A percentile compares a stretch with the other conserved stretches of the same genome.
Evolutionary conservation across 2,329 filamentous ascomycete species (phyloP).

Genomic region (Leptoxyphium fumago): DNA sequence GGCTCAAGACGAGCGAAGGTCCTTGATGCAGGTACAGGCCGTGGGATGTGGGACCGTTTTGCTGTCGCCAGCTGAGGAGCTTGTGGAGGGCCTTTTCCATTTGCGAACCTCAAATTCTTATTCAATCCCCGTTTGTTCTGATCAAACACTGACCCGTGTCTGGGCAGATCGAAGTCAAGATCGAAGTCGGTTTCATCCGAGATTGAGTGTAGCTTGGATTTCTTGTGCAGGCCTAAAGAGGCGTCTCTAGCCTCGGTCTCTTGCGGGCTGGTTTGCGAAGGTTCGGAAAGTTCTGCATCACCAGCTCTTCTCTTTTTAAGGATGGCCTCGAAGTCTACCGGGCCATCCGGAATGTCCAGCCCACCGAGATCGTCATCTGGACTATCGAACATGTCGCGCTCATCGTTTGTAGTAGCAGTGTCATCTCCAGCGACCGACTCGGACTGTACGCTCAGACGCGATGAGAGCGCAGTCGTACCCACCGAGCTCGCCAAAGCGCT

Average conservation of each 20-base stretch:
- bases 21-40: constrained; percentile 45
- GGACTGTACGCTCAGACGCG: constrained; percentile 65
- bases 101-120: constrained; percentile 65
- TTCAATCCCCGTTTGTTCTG: constrained; percentile 71
- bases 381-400: constrained; percentile 43
- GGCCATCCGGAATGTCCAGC: constrained; percentile 70
- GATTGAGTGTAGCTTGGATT: constrained; percentile 14
- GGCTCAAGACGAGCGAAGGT: constrained; percentile 62
- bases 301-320: constrained; percentile 54
- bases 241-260: constrained; percentile 18
- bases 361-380: constrained; percentile 87
- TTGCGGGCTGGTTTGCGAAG: constrained; percentile 12
- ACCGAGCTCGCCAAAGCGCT: constrained; percentile 40
- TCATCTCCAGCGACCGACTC: constrained; percentile 66
- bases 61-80: constrained; percentile 30
- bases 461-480: constrained; percentile 63
- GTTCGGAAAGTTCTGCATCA: constrained; percentile 22
- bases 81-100: constrained; percentile 52
- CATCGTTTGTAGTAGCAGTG: constrained; percentile 60
- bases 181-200: constrained; percentile 50
- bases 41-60: constrained; percentile 57
- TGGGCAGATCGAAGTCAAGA: constrained; percentile 45
- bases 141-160: constrained; percentile 44
- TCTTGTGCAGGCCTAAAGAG: constrained; percentile 22
- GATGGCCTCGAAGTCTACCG: constrained; percentile 67